A percentile compares a stretch with the other conserved stretches of the same genome.
These are phyloP conservation scores for Plasmodium vivax DNA, from an alignment of 169 alveolate species.

Conservation along the genomic window DNA sequence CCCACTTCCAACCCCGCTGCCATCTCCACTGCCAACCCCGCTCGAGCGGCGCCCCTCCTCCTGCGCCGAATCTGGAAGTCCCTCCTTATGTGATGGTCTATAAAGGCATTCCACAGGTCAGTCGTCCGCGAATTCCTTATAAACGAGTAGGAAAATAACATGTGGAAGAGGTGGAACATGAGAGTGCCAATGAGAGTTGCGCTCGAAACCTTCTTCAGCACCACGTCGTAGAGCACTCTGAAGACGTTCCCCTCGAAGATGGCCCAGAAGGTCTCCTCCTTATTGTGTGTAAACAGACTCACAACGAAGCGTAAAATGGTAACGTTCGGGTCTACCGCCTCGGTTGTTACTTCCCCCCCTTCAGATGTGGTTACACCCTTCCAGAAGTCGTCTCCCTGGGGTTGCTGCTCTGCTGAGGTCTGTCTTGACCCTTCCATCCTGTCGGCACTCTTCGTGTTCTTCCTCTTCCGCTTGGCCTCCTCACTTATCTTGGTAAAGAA, in stretches of 20 bases:
- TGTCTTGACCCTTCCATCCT: neutral
- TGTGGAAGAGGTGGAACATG: slow-evolving; percentile 67
- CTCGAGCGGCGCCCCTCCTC: neutral
- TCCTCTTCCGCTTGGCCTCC: slow-evolving; percentile 26
- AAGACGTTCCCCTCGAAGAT: slow-evolving; percentile 59
- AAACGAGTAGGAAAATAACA: slow-evolving; percentile 31
- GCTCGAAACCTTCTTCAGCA: slow-evolving; percentile 46
- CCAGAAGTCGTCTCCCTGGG: slow-evolving; percentile 24
- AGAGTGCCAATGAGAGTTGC: slow-evolving; percentile 49
- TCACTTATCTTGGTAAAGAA: slow-evolving; percentile 54
- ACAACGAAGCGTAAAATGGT: slow-evolving; percentile 30
- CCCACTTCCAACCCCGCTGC: too few species aligned
- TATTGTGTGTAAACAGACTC: slow-evolving; percentile 25
- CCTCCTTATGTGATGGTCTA: slow-evolving; percentile 51
- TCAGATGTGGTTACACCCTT: neutral
- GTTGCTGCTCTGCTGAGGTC: neutral
- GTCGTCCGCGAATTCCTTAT: slow-evolving; percentile 56
- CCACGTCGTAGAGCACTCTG: neutral
- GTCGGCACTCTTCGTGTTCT: neutral
- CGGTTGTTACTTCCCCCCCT: neutral
- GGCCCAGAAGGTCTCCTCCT: slow-evolving; percentile 44
- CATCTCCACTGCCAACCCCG: neutral
- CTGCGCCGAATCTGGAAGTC: slow-evolving; percentile 24
- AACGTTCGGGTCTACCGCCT: neutral
- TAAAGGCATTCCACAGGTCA: slow-evolving; percentile 64